Percentiles rank a stretch among this genome's conserved stretches.
Conservation (phyloP, 306 rosid species). For the Hippophae gyantsensis region DNA sequence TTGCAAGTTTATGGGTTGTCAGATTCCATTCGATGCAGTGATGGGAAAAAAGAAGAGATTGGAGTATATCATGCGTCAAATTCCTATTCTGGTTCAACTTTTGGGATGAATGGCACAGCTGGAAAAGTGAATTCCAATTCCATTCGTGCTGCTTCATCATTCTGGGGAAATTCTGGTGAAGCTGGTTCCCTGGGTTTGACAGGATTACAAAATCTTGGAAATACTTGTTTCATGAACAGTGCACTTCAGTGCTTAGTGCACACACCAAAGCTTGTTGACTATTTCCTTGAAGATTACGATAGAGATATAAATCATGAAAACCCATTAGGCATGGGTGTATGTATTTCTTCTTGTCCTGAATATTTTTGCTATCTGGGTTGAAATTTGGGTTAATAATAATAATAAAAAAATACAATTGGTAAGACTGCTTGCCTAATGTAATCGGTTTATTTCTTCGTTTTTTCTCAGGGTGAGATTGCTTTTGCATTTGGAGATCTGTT, state of each 20-base stretch:
- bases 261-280: slow-evolving; percentile 94
- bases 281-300: slow-evolving; percentile 88
- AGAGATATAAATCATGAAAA: slow-evolving; percentile 84
- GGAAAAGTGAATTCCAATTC: slow-evolving; percentile 39
- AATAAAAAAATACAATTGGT: slow-evolving; percentile 6
- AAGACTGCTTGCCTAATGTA: neutral
- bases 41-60: slow-evolving; percentile 65
- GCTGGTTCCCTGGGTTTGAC: slow-evolving; percentile 90
- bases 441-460: slow-evolving; percentile 11
- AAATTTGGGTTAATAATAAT: slow-evolving; percentile 12
- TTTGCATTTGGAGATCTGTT: slow-evolving; percentile 88
- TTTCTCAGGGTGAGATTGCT: slow-evolving; percentile 93
- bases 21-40: slow-evolving; percentile 67
- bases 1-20: slow-evolving; percentile 96
- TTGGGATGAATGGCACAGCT: slow-evolving; percentile 54
- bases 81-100: slow-evolving; percentile 36
- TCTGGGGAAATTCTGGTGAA: slow-evolving; percentile 58
- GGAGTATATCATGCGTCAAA: slow-evolving; percentile 14
- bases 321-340: slow-evolving; percentile 94
- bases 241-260: slow-evolving; percentile 91
- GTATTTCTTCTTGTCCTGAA: slow-evolving; percentile 20
- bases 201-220: slow-evolving; percentile 92
- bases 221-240: slow-evolving; percentile 99
- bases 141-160: slow-evolving; percentile 36
- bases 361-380: slow-evolving; percentile 10